Percentiles rank a stretch among this genome's conserved stretches.
Evolutionary conservation across 108 stramenopile genomes (phyloP).

Genomic region (Schizochytrium sp.): DNA sequence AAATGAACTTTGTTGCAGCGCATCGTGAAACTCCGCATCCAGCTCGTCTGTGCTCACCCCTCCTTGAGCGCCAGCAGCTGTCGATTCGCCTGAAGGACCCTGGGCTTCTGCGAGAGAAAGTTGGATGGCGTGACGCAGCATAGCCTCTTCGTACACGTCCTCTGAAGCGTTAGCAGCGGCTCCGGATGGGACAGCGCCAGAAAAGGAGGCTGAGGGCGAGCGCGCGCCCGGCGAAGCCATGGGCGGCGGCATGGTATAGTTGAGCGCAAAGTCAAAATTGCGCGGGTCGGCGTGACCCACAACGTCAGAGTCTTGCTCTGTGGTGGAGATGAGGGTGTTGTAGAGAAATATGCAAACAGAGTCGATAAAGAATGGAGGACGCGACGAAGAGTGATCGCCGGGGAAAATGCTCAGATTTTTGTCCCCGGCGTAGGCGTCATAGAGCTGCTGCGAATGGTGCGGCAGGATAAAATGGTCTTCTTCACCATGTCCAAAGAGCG

Average conservation of each 20-base stretch:
- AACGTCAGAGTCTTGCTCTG: background rate
- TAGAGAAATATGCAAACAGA: slow-evolving; percentile 44
- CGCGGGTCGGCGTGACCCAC: background rate
- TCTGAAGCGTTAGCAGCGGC: background rate
- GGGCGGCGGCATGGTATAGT: background rate
- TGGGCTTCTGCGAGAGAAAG: background rate
- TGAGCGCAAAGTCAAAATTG: background rate
- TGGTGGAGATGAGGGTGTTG: background rate
- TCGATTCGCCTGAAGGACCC: background rate
- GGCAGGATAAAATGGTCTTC: slow-evolving; percentile 45
- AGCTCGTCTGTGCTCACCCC: background rate
- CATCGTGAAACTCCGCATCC: background rate
- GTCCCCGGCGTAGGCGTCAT: slow-evolving; percentile 50
- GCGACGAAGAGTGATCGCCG: slow-evolving; percentile 46
- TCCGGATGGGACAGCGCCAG: background rate
- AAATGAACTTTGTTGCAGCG: too few species aligned
- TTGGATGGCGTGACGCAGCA: slow-evolving; percentile 6
- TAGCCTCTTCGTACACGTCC: background rate
- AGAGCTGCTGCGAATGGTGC: slow-evolving; percentile 27
- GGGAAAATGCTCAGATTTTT: slow-evolving; percentile 48
- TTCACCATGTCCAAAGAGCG: slow-evolving; percentile 41
- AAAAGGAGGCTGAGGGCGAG: too few species aligned
- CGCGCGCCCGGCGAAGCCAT: background rate
- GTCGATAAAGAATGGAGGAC: slow-evolving; percentile 38
- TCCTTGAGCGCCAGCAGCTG: background rate